A percentile compares a stretch with the other conserved stretches of the same genome.
These are phyloP conservation scores for Calonectria honghensis DNA, from an alignment of 2,329 filamentous ascomycete genomes.

Conservation along the genomic window DNA sequence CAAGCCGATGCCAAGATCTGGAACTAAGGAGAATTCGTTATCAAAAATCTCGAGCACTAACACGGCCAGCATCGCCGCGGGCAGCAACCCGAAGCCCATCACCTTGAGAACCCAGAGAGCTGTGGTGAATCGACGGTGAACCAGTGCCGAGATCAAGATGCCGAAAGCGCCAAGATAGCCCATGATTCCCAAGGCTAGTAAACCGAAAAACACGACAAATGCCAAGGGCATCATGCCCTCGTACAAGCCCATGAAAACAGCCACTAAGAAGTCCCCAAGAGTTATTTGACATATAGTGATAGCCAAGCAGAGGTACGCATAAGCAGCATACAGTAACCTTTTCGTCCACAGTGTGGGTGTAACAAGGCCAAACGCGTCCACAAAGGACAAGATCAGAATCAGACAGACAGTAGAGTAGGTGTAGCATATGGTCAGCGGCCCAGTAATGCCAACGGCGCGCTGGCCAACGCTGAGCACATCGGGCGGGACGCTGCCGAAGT, in stretches of 20 bases:
- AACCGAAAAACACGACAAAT: neutral
- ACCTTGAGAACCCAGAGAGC: neutral
- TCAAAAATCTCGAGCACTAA: neutral
- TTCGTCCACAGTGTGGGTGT: neutral
- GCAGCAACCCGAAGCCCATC: neutral
- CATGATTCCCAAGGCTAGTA: neutral
- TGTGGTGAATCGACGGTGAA: neutral
- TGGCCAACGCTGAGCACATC: conserved; percentile 30
- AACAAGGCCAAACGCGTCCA: neutral
- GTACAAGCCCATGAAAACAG: conserved; percentile 7
- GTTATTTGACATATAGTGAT: conserved; percentile 19
- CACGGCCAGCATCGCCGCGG: neutral
- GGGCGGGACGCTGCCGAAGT: conserved; percentile 30
- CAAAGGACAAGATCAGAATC: neutral
- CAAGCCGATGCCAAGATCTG: conserved; percentile 35
- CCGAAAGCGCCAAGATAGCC: neutral
- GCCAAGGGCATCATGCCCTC: conserved; percentile 14
- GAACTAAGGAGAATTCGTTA: neutral
- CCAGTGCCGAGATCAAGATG: neutral
- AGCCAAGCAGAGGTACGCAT: conserved; percentile 23
- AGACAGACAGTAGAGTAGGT: conserved; percentile 15
- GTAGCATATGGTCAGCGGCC: conserved; percentile 34
- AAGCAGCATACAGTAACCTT: neutral
- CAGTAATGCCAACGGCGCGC: conserved; percentile 31
- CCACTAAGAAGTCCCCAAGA: conserved; percentile 15